Conservation (phyloP, 768 basidiomycete species). For the Inosperma sp. region DNA sequence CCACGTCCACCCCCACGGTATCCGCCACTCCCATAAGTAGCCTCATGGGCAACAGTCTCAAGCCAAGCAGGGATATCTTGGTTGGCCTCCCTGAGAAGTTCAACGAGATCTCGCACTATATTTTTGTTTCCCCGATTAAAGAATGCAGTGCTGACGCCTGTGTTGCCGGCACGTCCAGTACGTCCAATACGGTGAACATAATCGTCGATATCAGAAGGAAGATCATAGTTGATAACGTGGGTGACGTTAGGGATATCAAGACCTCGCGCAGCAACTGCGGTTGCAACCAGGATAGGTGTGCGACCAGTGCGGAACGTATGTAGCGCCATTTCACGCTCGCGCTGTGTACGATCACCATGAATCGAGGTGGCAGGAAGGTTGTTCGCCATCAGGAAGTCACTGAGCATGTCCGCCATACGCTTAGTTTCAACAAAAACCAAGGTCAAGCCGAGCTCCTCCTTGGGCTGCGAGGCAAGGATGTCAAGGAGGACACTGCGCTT, state of each 20-base stretch:
- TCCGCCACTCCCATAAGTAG: constrained; percentile 59
- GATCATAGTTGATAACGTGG: constrained; percentile 97
- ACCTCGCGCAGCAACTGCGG: constrained; percentile 97
- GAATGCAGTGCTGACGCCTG: constrained; percentile 93
- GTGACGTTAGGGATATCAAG: constrained; percentile 99
- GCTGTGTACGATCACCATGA: constrained; percentile 96
- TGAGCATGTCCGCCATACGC: constrained; percentile 97
- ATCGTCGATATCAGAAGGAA: constrained; percentile 97
- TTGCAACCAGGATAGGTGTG: constrained; percentile 95
- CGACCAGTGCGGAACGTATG: constrained; percentile 93
- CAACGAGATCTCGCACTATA: constrained; percentile 87
- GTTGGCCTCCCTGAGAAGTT: constrained; percentile 92
- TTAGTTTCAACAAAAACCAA: constrained; percentile 99
- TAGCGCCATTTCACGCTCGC: constrained; percentile 94
- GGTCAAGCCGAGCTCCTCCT: constrained; percentile 65
- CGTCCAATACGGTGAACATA: constrained; percentile 98
- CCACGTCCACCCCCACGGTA: constrained; percentile 55
- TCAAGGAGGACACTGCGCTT: constrained; percentile 97
- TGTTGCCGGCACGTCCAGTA: constrained; percentile 98
- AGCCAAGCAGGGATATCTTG: constrained; percentile 93
- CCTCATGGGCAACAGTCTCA: constrained; percentile 79
- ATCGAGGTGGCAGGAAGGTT: constrained; percentile 90
- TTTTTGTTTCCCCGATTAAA: constrained; percentile 91
- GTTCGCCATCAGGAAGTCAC: constrained; percentile 87
- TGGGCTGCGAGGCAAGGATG: constrained; percentile 75